Base-by-base conservation (phyloP, 495 filamentous ascomycete genomes). In the Hypomontagnella submonticulosa region DNA sequence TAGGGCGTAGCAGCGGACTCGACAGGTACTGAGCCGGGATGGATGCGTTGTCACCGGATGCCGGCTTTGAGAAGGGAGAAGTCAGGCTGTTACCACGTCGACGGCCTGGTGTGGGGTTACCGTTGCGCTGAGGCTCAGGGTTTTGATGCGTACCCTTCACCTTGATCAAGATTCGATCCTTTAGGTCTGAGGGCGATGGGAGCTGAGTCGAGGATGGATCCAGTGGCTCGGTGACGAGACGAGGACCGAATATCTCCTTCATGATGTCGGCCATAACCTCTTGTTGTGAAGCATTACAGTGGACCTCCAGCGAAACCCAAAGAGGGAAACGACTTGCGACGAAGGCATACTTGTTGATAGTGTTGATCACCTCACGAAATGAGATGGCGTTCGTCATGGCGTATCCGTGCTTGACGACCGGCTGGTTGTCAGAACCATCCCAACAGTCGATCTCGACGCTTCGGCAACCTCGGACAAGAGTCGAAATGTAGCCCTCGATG, bases 361-460 rank as follows among this genome's bases (percentile, higher is more conserved):
- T 92, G 15, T 89, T 89, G 75, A 99, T 91, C 61, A 93, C 93
- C 73, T 97, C 93, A 15, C 84, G 81, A 74, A 99, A 97, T 2
- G 90, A 84, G 44, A 98, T 90, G 64, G 89, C 87, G 19, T 85
- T 93, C 5, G 94, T 97, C 75, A 93, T 83, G 10, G 92, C 96
- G n/a, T 85, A 86, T 10, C 95, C 95, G 70, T 99, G 95, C 61
- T 87, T 90, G 23, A 99, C 95, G 51, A 92, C 85, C 5, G 95
- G 95, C 60, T 90, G 85, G 32, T 90, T 91, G 69, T 96, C 89
- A 23, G 84, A 80, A 11, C 95, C 95, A 78, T 99, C 92, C 95
- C 95, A 98, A 75, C 94, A 97, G 78, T 99, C 95, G 42, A 99
- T 91, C 77, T 99, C 95, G 47, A 99, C 87, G 75, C 95, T 97